Conservation (phyloP, 805 yeast genomes). For the Zygosaccharomyces pseudorouxii region DNA sequence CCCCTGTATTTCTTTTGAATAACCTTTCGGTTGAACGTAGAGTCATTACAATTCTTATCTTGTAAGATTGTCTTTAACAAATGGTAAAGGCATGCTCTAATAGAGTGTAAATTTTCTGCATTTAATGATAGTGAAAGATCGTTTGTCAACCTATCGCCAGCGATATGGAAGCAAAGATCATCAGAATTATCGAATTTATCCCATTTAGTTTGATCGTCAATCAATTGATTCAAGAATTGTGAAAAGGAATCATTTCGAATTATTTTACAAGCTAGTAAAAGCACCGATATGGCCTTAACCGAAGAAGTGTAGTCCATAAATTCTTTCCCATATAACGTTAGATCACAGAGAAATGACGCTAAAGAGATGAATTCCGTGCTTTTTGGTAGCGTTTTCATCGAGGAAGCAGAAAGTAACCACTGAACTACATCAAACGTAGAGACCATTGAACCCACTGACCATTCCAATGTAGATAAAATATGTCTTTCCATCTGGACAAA, state of each 20-base stretch:
- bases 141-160: conserved; percentile 16
- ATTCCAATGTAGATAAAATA: conserved; percentile 62
- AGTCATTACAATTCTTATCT: conserved; percentile 6
- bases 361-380: conserved; percentile 20
- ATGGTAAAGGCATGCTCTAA: conserved; percentile 22
- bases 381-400: conserved; percentile 7
- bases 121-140: conserved; percentile 11
- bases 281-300: conserved; percentile 46
- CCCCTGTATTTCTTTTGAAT: conserved; percentile 23
- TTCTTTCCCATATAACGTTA: conserved; percentile 47
- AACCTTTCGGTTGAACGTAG: conserved; percentile 14
- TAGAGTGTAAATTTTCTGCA: conserved; percentile 13
- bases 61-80: conserved; percentile 21
- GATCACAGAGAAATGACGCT: conserved; percentile 50
- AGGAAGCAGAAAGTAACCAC: conserved; percentile 8
- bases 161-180: conserved; percentile 14
- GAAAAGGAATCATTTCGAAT: conserved; percentile 29
- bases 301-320: conserved; percentile 45
- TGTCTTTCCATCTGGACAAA: conserved; percentile 78
- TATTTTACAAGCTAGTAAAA: conserved; percentile 48
- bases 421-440: conserved; percentile 19
- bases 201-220: neutral
- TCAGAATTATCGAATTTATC: neutral
- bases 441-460: conserved; percentile 42
- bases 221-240: conserved; percentile 6